Conservation (phyloP, 2,329 filamentous ascomycete species). For the Penicillium sp. region DNA sequence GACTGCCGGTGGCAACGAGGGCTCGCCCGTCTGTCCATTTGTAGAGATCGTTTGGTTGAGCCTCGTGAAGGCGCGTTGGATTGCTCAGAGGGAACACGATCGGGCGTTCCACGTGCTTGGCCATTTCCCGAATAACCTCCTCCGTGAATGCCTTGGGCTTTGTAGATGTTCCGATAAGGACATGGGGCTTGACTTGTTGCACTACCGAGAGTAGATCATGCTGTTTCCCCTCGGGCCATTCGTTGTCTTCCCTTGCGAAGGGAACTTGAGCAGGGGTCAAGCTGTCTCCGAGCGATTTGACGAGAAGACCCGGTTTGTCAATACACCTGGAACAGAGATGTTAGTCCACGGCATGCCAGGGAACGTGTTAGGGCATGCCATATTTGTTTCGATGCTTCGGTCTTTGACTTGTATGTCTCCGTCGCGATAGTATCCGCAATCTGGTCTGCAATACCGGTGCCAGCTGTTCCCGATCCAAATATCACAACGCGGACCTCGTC, state of each 20-base stretch:
- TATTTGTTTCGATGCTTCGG: conserved; percentile 77
- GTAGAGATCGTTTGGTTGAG: conserved; percentile 71
- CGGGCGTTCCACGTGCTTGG: conserved; percentile 67
- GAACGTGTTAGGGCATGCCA: conserved; percentile 52
- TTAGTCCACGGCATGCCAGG: neutral
- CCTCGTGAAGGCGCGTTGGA: conserved; percentile 80
- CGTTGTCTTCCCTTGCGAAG: conserved; percentile 63
- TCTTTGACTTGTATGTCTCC: conserved; percentile 63
- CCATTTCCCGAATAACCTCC: conserved; percentile 72
- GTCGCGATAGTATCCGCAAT: conserved; percentile 74
- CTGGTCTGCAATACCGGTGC: conserved; percentile 82
- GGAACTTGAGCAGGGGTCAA: conserved; percentile 65
- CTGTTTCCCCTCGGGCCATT: conserved; percentile 60
- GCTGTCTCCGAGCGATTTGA: conserved; percentile 59
- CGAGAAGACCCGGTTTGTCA: conserved; percentile 75
- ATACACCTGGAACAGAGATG: conserved; percentile 56
- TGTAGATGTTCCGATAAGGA: conserved; percentile 81
- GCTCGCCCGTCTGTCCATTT: conserved; percentile 76
- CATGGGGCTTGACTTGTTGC: conserved; percentile 70
- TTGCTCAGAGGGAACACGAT: conserved; percentile 81
- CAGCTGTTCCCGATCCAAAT: conserved; percentile 79
- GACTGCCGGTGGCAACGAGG: conserved; percentile 78
- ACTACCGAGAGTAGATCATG: conserved; percentile 65
- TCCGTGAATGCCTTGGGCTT: conserved; percentile 73
- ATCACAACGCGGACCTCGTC: conserved; percentile 69